Percentiles rank a stretch among this genome's conserved stretches.
These are phyloP conservation scores for Chlamydomonas urium DNA, from an alignment of 139 green algal species.

Conservation along the genomic window DNA sequence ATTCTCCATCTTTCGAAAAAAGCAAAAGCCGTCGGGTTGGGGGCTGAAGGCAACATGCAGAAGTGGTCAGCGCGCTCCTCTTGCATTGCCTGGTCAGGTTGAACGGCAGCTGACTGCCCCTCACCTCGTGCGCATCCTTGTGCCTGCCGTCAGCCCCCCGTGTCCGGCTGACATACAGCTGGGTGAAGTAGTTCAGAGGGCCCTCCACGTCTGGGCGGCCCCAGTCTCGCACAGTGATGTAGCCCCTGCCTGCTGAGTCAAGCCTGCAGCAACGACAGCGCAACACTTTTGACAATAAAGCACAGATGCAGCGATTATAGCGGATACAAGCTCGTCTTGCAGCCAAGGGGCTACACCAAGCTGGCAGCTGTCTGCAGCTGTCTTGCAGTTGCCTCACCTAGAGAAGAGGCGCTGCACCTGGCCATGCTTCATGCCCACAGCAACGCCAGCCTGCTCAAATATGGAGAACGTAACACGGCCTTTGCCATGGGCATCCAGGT, in stretches of 20 bases:
- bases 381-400: neutral
- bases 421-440: neutral
- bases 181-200: neutral
- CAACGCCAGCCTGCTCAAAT: slow-evolving; percentile 2
- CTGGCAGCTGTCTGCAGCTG: neutral
- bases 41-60: neutral
- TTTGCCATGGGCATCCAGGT: neutral
- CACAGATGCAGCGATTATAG: neutral
- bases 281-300: neutral
- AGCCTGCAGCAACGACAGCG: neutral
- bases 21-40: neutral
- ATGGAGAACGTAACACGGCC: slow-evolving; percentile 9
- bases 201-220: neutral
- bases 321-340: neutral
- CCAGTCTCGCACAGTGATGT: slow-evolving; percentile 1
- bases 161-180: neutral
- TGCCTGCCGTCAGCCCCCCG: neutral
- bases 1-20: no score
- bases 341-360: neutral
- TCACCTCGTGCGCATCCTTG: slow-evolving; percentile 7
- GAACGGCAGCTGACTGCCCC: neutral
- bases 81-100: neutral
- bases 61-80: neutral
- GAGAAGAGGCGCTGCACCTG: neutral
- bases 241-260: neutral